Evolutionary conservation across 2,329 filamentous ascomycete species (phyloP), one percentile per base, ranked within the genome.

Genomic region (Trichoderma koningiopsis): DNA sequence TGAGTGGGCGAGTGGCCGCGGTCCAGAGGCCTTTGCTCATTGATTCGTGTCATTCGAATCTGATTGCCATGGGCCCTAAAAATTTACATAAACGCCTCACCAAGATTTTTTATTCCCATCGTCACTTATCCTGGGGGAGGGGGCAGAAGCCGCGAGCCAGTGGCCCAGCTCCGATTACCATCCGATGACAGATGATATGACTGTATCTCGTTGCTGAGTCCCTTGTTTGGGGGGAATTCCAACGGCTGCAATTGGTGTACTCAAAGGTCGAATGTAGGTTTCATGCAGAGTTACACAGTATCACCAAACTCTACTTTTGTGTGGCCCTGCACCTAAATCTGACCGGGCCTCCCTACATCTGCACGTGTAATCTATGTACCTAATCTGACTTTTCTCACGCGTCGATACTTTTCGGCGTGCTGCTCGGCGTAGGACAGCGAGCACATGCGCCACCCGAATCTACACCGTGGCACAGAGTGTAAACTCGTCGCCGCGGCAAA

Each of bases 181-280:
- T 68, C 65, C 65, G 65, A 68, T 68, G 65, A 68, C 65, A 61
- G 37, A 58, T 49, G 58, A 68, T 68, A 68, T 68, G 65, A 68
- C 65, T 68, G 53, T 66, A 4, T 43, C 40, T 43, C 16, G 7
- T 59, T 24, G n/a, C 22, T 29, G 27, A 56, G 27, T 43, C 16
- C 35, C 43, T 47, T 65, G 56, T 13, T 31, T 49, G 19, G 40
- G 40, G 40, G 40, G 13, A 40, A 43, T n/a, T 43, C 40, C 40
- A 43, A 8, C 40, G 40, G 8, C 19, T 43, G 40, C 40, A 43
- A 43, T 43, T 43, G 40, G 40, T 16, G 59, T 40, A 49, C 37
- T 19, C 29, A 47, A 22, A 19, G 37, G 2, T 27, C 14, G 35
- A 13, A 19, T 19, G 16, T 19, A 43, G 37, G 22, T 29, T 55